Evolutionary conservation across 2,329 filamentous ascomycete genomes (phyloP), one percentile per base, ranked within the genome.

Genomic region (Stemphylium vesicarium): DNA sequence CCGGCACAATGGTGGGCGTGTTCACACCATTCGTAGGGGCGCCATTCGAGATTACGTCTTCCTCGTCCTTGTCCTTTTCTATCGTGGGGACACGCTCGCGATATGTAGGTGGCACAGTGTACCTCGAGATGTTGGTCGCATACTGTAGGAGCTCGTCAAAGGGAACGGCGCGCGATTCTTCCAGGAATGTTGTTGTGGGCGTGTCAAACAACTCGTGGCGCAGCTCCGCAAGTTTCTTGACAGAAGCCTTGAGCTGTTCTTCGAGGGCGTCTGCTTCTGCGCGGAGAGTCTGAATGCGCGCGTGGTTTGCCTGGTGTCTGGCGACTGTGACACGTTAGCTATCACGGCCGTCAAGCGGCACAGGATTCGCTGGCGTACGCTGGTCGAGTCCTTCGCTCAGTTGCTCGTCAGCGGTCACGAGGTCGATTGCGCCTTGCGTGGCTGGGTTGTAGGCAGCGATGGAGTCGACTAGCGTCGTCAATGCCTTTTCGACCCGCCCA

Each of bases 401-500:
- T 56, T 88, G 85, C 37, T 82, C 79, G 70, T 96, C 90, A 20
- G 90, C 91, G 7, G 81, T 79, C 15, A 89, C 80, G 9, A 96
- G 85, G 60, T 92, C 88, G 52, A 84, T 79, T 5, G 88, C 89
- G 22, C 88, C 85, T 32, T 81, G 76, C 4, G 84, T 79, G 6
- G 88, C 90, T 0, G 91, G 91, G 67, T 92, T 91, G 77, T 93
- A 94, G 61, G 91, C 90, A 5, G 90, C 83, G 59, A 96, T 89
- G 0, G 90, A 93, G 72, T 92, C 89, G 64, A 92, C 88, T 31
- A 96, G 80, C 24, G 80, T 85, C 11, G 84, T 82, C 16, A 96
- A 79, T 4, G 78, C 78, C 47, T 73, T 70, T 53, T 82, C 79
- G 38, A 82, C 70, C 56, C 79, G 75, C 61, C 78, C 71, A 57